Percentiles rank a stretch among this genome's conserved stretches.
Evolutionary conservation across 179 eudicot genomes (phyloP).

Genomic region (Gypsophila paniculata): DNA sequence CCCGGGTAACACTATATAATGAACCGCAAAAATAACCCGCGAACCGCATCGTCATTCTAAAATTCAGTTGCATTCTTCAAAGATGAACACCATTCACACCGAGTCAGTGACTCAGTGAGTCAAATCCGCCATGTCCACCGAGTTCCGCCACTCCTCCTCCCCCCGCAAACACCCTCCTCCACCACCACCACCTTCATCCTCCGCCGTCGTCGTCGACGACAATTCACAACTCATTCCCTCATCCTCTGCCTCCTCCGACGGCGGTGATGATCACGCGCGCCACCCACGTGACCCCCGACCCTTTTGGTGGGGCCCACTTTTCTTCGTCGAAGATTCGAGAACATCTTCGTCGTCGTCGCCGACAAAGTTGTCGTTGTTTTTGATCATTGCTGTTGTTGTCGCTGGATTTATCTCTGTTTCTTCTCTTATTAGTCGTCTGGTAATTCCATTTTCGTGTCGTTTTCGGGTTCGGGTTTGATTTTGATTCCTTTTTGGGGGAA

Average conservation of each 20-base stretch:
- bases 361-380: constrained; percentile 51
- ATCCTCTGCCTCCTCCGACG: constrained; percentile 8
- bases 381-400: constrained; percentile 41
- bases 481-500: background rate
- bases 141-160: constrained; percentile 71
- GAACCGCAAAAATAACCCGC: too few relatives aligned
- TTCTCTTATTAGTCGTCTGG: constrained; percentile 62
- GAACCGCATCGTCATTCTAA: too few relatives aligned
- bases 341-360: constrained; percentile 25
- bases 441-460: constrained; percentile 11
- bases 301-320: constrained; percentile 35
- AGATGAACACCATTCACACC: background rate
- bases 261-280: constrained; percentile 42
- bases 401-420: constrained; percentile 49
- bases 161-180: constrained; percentile 40
- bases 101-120: background rate
- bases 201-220: constrained; percentile 43
- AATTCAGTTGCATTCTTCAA: background rate
- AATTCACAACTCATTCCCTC: constrained; percentile 44
- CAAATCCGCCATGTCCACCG: constrained; percentile 48
- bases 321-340: constrained; percentile 48
- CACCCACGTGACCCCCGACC: constrained; percentile 47
- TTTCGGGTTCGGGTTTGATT: background rate
- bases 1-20: too few relatives aligned
- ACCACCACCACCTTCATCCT: background rate